Percentiles rank a stretch among this genome's conserved stretches.
Evolutionary conservation across 164 flowering plant genomes (phyloP).

Genomic region (Taxillus chinensis): DNA sequence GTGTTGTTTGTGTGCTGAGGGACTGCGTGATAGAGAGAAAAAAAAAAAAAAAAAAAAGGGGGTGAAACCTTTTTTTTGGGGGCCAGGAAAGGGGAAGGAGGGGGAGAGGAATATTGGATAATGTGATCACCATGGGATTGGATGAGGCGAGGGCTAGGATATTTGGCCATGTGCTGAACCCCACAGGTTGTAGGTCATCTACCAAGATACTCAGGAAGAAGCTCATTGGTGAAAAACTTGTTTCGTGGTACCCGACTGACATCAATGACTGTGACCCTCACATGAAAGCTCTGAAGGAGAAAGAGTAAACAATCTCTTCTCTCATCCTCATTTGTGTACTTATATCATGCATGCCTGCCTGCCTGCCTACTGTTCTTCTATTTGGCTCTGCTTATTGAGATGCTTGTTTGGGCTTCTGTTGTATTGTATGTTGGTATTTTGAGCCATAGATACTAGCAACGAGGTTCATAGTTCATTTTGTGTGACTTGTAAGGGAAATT

Average conservation of each 20-base stretch:
- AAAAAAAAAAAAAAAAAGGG: too few species aligned
- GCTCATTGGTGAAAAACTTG: conserved; percentile 78
- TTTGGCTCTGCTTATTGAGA: not conserved
- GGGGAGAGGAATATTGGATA: conserved; percentile 37
- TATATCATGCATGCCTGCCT: not conserved
- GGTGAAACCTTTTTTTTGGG: too few species aligned
- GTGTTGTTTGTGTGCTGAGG: too few species aligned
- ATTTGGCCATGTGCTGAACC: conserved; percentile 83
- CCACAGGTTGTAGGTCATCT: conserved; percentile 69
- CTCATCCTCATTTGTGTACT: conserved; percentile 2
- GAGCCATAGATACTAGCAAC: too few species aligned
- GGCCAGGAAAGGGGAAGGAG: too few species aligned
- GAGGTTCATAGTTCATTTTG: too few species aligned
- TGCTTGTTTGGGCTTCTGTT: too few species aligned
- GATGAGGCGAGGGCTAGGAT: conserved; percentile 73
- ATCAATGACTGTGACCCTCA: conserved; percentile 58
- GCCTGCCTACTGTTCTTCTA: not conserved
- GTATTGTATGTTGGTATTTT: too few species aligned
- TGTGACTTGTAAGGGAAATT: too few species aligned
- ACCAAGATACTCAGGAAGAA: conserved; percentile 78
- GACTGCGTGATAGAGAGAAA: not conserved
- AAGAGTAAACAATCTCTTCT: conserved; percentile 32
- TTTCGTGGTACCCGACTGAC: conserved; percentile 77
- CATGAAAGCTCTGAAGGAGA: conserved; percentile 48
- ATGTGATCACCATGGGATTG: conserved; percentile 50